A percentile compares a stretch with the other conserved stretches of the same genome.
Conservation (phyloP, 352 stramenopile species). For the Phytophthora kernoviae region DNA sequence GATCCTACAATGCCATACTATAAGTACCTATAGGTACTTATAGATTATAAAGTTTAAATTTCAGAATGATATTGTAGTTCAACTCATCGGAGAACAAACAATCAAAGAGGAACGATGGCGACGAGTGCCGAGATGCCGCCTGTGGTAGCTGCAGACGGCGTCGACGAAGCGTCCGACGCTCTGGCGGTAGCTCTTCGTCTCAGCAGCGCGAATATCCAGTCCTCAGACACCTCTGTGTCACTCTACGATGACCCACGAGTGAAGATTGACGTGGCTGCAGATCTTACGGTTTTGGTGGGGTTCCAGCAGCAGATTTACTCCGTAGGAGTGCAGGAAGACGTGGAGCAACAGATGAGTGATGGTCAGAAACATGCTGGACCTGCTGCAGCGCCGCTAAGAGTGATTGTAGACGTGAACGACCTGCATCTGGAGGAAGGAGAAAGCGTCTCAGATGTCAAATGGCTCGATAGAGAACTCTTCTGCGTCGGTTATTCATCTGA, state of each 20-base stretch:
- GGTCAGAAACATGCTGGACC: slow-evolving; percentile 2
- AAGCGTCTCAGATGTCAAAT: slow-evolving; percentile 66
- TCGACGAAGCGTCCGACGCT: slow-evolving; percentile 16
- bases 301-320: slow-evolving; percentile 49
- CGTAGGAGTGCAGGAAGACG: slow-evolving; percentile 20
- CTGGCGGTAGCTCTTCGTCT: slow-evolving; percentile 31
- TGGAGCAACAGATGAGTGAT: slow-evolving; percentile 5
- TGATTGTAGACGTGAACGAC: slow-evolving; percentile 36
- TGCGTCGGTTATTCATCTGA: slow-evolving; percentile 58
- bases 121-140: neutral
- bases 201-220: slow-evolving; percentile 21
- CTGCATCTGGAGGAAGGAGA: slow-evolving; percentile 52
- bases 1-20: neutral
- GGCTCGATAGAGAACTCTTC: slow-evolving; percentile 62
- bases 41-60: no score
- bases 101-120: neutral
- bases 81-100: neutral
- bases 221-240: slow-evolving; percentile 14
- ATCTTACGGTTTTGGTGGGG: slow-evolving; percentile 50
- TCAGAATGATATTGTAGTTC: no score
- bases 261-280: slow-evolving; percentile 58
- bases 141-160: slow-evolving; percentile 16
- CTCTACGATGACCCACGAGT: slow-evolving; percentile 51
- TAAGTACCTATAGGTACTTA: neutral
- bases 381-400: slow-evolving; percentile 4